phyloP scores from a whole-genome alignment of 2,329 filamentous ascomycete genomes.

The Calonectria honghensis region DNA sequence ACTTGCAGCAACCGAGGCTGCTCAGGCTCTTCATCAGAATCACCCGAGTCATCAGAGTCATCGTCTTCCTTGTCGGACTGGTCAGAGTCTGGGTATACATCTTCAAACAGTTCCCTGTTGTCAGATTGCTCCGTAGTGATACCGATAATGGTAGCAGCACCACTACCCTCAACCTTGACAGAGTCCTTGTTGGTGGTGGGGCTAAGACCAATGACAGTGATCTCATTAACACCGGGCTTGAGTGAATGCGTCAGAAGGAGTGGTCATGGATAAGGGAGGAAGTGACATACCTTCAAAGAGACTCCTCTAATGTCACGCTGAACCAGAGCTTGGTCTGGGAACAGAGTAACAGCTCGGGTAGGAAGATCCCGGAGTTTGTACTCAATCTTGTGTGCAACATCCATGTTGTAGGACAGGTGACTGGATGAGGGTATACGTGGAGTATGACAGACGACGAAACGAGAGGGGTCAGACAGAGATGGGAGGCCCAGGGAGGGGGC shows the following conservation, averaged over 20 bases:
- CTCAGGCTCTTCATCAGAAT: slow-evolving; percentile 52
- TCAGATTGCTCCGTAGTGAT: slow-evolving; percentile 76
- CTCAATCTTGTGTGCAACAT: slow-evolving; percentile 65
- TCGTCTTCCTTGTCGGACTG: slow-evolving; percentile 49
- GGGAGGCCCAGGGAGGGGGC: background rate
- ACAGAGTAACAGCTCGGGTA: slow-evolving; percentile 78
- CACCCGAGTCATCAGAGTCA: slow-evolving; percentile 28
- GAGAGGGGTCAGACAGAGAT: background rate
- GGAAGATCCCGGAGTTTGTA: slow-evolving; percentile 74
- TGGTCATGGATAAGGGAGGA: too few species aligned
- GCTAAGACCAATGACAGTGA: slow-evolving; percentile 74
- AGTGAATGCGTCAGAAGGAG: slow-evolving; percentile 17
- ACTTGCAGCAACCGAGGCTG: slow-evolving; percentile 51
- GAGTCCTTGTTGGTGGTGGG: slow-evolving; percentile 75
- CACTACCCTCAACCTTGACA: slow-evolving; percentile 76
- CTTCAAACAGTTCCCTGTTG: slow-evolving; percentile 72
- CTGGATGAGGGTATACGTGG: background rate
- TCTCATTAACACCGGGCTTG: slow-evolving; percentile 74
- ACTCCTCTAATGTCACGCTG: slow-evolving; percentile 76
- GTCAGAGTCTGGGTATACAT: slow-evolving; percentile 67
- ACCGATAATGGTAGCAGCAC: slow-evolving; percentile 74
- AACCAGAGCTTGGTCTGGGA: slow-evolving; percentile 76
- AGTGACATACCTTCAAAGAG: slow-evolving; percentile 52
- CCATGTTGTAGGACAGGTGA: slow-evolving; percentile 56
- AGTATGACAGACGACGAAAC: background rate